phyloP scores from a whole-genome alignment of 2,329 filamentous ascomycete genomes.

The Tricladium varicosporioides region DNA sequence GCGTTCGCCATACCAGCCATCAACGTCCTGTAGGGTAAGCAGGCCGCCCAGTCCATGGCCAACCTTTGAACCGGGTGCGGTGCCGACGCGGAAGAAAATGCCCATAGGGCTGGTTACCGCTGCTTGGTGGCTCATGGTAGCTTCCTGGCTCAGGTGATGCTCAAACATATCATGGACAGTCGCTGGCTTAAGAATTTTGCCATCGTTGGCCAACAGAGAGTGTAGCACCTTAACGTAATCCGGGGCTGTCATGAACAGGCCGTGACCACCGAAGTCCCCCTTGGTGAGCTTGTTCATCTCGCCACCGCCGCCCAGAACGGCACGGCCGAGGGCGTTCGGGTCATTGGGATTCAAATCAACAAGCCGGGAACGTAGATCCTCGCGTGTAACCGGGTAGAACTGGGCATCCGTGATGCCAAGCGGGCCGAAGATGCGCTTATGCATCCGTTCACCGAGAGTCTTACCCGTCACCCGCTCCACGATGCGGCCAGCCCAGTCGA shows the following conservation, averaged over 20 bases:
- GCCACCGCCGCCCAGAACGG: conserved; percentile 19
- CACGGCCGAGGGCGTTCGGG: neutral
- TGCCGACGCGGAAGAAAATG: neutral
- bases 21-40: conserved; percentile 39
- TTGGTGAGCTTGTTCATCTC: neutral
- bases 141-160: conserved; percentile 40
- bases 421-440: conserved; percentile 12
- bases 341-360: neutral
- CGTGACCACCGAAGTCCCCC: conserved; percentile 34
- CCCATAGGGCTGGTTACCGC: neutral
- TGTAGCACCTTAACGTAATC: conserved; percentile 45
- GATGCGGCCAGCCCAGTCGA: conserved; percentile 53
- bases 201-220: conserved; percentile 48
- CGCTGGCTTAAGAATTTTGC: conserved; percentile 41
- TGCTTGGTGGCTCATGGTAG: conserved; percentile 24
- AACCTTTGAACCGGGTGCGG: conserved; percentile 29
- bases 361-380: neutral
- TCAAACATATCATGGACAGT: conserved; percentile 46
- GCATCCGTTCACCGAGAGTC: conserved; percentile 14
- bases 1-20: conserved; percentile 43
- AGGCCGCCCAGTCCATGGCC: conserved; percentile 43
- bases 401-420: neutral
- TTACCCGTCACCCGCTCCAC: conserved; percentile 38
- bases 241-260: conserved; percentile 33
- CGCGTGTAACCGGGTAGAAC: conserved; percentile 4